These are phyloP conservation scores for Thuidium tamariscinum DNA, from an alignment of 225 moss, liverwort and hornwort genomes.

Conservation along the genomic window DNA sequence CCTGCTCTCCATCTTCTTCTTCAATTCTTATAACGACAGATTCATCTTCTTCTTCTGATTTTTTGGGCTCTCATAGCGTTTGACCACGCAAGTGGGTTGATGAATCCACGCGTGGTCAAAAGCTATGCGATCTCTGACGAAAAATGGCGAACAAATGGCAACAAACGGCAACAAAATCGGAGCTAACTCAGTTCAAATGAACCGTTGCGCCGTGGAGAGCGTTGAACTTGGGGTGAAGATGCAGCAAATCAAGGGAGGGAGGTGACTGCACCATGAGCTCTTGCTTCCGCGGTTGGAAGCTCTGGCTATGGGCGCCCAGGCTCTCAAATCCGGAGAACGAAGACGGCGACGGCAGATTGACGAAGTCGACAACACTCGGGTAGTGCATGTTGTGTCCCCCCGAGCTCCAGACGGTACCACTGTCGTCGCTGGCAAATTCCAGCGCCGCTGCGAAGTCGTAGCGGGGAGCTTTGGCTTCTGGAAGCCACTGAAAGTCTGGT, in stretches of 20 bases:
- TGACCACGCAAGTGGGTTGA: constrained; percentile 8
- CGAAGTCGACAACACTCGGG: background rate
- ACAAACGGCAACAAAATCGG: background rate
- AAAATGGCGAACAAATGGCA: background rate
- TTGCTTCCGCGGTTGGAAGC: background rate
- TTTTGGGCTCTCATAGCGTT: constrained; percentile 6
- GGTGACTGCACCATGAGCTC: background rate
- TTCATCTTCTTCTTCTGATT: background rate
- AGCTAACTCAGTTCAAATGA: background rate
- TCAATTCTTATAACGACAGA: background rate
- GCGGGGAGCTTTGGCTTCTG: background rate
- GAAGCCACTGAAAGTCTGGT: background rate
- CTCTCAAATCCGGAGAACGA: background rate
- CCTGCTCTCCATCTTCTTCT: background rate
- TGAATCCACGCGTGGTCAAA: constrained; percentile 9
- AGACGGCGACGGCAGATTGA: background rate
- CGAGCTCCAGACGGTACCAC: background rate
- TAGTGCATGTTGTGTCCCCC: background rate
- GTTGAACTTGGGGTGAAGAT: background rate
- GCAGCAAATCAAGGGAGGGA: background rate
- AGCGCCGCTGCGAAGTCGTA: background rate
- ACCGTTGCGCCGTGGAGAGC: background rate
- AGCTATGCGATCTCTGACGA: constrained; percentile 10
- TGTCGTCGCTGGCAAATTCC: background rate
- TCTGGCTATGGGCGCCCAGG: background rate